phyloP scores from a whole-genome alignment of 805 yeast species.

The Pichia exigua region DNA sequence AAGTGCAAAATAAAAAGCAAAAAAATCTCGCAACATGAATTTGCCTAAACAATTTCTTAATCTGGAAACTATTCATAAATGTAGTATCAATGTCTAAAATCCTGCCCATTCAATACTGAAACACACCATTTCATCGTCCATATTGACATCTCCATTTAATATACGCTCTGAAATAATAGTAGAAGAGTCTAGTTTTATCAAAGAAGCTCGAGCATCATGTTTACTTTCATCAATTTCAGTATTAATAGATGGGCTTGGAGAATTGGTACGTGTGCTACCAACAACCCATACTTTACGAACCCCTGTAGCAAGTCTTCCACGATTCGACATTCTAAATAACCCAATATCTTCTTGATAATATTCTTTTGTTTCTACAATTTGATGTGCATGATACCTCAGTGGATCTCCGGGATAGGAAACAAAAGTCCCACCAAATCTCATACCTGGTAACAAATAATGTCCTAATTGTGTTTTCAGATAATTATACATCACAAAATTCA shows the following conservation, averaged over 20 bases:
- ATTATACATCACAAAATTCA: slow-evolving; percentile 16
- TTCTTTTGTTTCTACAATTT: slow-evolving; percentile 50
- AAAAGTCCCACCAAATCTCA: slow-evolving; percentile 84
- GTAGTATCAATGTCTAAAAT: slow-evolving; percentile 38
- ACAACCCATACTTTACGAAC: slow-evolving; percentile 82
- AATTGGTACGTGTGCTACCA: slow-evolving; percentile 26
- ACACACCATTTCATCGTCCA: slow-evolving; percentile 30
- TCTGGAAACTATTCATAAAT: not conserved
- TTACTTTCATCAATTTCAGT: slow-evolving; percentile 1
- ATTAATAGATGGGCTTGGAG: not conserved
- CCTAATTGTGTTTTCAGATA: slow-evolving; percentile 16
- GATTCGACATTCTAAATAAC: slow-evolving; percentile 55
- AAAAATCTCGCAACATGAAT: not conserved
- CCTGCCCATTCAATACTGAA: slow-evolving; percentile 96
- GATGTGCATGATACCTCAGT: slow-evolving; percentile 79
- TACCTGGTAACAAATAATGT: slow-evolving; percentile 68
- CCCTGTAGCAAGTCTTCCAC: slow-evolving; percentile 89
- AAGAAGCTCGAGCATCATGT: not conserved
- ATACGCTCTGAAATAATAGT: not conserved
- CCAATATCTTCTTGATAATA: slow-evolving; percentile 45
- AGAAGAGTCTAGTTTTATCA: not conserved
- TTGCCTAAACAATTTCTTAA: not conserved
- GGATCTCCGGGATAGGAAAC: slow-evolving; percentile 96
- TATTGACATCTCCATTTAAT: not conserved
- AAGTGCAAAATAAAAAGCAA: not conserved